These are phyloP conservation scores for Solanum tarijense DNA, from an alignment of 257 asterid species.

Conservation along the genomic window DNA sequence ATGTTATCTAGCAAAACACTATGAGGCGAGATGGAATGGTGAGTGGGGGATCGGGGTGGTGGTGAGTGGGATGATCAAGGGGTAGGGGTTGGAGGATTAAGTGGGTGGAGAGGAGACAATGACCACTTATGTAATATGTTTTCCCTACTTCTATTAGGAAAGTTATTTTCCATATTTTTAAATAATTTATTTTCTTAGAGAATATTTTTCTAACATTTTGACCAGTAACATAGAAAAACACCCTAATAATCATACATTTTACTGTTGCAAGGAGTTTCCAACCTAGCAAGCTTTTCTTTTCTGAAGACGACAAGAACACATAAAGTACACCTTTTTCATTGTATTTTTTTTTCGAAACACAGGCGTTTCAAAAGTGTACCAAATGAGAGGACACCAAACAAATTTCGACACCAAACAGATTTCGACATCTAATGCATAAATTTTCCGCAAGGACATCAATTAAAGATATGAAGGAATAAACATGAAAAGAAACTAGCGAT, in stretches of 20 bases:
- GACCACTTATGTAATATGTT: no score
- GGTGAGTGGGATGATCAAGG: neutral
- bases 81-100: neutral
- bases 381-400: neutral
- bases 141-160: no score
- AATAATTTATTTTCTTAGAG: no score
- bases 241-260: neutral
- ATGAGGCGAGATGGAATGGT: neutral
- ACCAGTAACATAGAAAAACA: neutral
- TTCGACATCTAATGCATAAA: neutral
- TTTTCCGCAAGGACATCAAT: neutral
- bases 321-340: neutral
- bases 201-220: neutral
- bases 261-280: conserved; percentile 7
- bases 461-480: neutral
- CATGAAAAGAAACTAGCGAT: neutral
- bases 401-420: neutral
- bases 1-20: neutral
- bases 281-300: neutral
- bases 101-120: neutral
- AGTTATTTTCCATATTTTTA: no score
- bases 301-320: neutral
- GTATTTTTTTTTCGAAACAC: neutral
- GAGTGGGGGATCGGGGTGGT: neutral
- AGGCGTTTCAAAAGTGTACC: neutral